Evolutionary conservation across 2,329 filamentous ascomycete species (phyloP).

Genomic region (Sporothrix curviconia): DNA sequence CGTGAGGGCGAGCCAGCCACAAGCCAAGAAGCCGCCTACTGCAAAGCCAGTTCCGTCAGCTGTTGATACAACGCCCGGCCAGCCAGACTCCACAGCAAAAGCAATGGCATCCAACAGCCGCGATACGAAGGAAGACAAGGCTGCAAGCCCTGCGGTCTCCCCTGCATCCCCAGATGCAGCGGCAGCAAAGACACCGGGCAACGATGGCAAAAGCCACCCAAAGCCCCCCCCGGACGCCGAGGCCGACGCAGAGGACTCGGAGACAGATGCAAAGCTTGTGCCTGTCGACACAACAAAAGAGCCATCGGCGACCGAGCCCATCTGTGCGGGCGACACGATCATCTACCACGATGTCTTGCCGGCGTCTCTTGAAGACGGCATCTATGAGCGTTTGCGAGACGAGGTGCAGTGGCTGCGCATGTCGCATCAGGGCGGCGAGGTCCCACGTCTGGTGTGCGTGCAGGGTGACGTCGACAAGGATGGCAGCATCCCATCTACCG

Average conservation of each 20-base stretch:
- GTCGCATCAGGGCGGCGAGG: slow-evolving; percentile 85
- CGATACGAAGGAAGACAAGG: neutral
- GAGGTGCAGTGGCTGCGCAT: slow-evolving; percentile 88
- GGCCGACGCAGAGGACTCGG: neutral
- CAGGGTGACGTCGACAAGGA: slow-evolving; percentile 66
- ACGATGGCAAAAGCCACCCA: too few species aligned
- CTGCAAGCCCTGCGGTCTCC: neutral
- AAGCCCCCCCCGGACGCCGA: too few species aligned
- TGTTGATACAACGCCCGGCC: neutral
- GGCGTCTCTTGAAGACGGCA: slow-evolving; percentile 42
- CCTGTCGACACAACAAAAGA: slow-evolving; percentile 8
- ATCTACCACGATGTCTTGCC: slow-evolving; percentile 67
- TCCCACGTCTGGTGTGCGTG: slow-evolving; percentile 84
- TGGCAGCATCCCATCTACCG: slow-evolving; percentile 85
- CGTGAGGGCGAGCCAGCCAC: neutral
- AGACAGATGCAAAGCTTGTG: neutral
- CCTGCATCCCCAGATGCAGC: neutral
- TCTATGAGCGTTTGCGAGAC: slow-evolving; percentile 63
- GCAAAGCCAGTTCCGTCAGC: neutral
- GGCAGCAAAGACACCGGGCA: neutral
- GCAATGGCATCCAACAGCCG: neutral
- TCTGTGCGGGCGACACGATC: slow-evolving; percentile 76
- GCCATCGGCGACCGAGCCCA: slow-evolving; percentile 36
- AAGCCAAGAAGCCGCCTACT: neutral
- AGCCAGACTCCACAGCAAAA: neutral